These are phyloP conservation scores for Croton laevigatus DNA, from an alignment of 441 rosid species.

Conservation along the genomic window DNA sequence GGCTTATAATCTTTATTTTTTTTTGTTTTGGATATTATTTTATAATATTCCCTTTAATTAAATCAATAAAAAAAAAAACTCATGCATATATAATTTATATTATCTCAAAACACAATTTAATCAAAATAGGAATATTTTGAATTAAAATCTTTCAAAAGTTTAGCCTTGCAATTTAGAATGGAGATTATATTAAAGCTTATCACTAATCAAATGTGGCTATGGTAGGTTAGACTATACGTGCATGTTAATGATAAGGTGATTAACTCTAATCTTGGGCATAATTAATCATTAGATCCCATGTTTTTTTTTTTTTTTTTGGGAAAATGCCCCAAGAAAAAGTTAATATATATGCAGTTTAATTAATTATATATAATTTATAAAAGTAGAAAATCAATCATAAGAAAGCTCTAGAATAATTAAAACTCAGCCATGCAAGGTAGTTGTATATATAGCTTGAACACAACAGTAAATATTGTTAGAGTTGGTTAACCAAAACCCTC, in stretches of 20 bases:
- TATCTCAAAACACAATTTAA: too few relatives aligned
- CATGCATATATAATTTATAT: too few relatives aligned
- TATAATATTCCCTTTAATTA: too few relatives aligned
- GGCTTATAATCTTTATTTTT: too few relatives aligned
- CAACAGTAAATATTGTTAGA: conserved; percentile 15
- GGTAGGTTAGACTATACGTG: conserved; percentile 7
- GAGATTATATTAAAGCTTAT: too few relatives aligned
- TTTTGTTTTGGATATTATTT: too few relatives aligned
- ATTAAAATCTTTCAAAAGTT: too few relatives aligned
- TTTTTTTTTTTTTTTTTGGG: not conserved
- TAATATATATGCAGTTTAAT: conserved; percentile 6
- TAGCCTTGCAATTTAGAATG: too few relatives aligned
- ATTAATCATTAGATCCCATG: not conserved
- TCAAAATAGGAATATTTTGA: too few relatives aligned
- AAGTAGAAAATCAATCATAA: not conserved
- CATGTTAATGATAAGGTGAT: not conserved
- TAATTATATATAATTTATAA: not conserved
- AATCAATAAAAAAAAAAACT: too few relatives aligned
- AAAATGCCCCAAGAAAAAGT: not conserved
- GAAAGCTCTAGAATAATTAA: not conserved
- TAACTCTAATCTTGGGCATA: conserved; percentile 19
- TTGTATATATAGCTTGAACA: conserved; percentile 5
- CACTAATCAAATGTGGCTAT: too few relatives aligned
- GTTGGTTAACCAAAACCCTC: conserved; percentile 9
- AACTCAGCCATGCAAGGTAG: not conserved